These are phyloP conservation scores for Cordyceps javanica DNA, from an alignment of 2,329 filamentous ascomycete species.

Conservation along the genomic window DNA sequence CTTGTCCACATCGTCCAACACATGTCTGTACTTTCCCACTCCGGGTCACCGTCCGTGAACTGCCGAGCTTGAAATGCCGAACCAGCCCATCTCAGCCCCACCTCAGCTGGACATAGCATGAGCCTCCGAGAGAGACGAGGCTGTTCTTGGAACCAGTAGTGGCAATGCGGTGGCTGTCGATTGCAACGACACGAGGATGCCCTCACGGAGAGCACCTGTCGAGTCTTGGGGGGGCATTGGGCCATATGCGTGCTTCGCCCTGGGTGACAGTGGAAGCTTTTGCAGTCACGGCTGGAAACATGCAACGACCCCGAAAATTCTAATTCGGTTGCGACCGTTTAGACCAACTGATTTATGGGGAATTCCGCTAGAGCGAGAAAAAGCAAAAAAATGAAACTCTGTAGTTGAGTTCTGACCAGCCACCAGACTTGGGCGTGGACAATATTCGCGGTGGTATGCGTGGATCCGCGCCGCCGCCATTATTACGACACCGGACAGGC, in stretches of 20 bases:
- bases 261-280: too few species aligned
- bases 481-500: too few species aligned
- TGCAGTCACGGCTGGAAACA: too few species aligned
- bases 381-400: background rate
- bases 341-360: background rate
- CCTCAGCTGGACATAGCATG: background rate
- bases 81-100: background rate
- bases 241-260: too few species aligned
- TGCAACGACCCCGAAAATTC: too few species aligned
- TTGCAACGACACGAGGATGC: too few species aligned
- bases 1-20: background rate
- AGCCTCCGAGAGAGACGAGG: background rate
- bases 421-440: background rate
- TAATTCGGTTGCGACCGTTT: too few species aligned
- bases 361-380: background rate
- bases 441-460: too few species aligned
- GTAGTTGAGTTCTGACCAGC: background rate
- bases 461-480: too few species aligned
- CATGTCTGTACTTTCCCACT: background rate
- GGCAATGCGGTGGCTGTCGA: too few species aligned
- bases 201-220: too few species aligned
- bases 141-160: background rate
- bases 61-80: slow-evolving; percentile 8
- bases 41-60: background rate
- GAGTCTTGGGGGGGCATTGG: too few species aligned